These are phyloP conservation scores for Dothideomycetes sp. DNA, from an alignment of 2,329 filamentous ascomycete species.

Conservation along the genomic window DNA sequence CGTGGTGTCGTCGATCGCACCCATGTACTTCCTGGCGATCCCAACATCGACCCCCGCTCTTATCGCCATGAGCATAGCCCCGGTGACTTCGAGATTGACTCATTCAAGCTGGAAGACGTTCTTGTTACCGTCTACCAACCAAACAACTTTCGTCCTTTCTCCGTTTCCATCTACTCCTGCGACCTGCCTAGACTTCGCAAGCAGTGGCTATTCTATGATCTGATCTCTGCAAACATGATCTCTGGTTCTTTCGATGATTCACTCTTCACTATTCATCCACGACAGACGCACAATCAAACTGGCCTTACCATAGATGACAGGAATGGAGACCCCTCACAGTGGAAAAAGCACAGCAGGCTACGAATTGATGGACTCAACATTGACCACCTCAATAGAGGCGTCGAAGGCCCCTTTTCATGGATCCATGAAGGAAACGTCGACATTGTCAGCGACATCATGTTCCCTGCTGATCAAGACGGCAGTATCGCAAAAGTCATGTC, in stretches of 20 bases:
- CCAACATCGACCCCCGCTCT: constrained; percentile 64
- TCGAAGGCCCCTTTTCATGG: constrained; percentile 92
- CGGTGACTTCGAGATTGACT: constrained; percentile 94
- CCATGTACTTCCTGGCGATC: constrained; percentile 55
- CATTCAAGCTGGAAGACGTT: constrained; percentile 91
- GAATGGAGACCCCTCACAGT: constrained; percentile 56
- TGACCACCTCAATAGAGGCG: constrained; percentile 87
- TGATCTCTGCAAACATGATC: constrained; percentile 89
- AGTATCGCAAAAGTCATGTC: constrained; percentile 88
- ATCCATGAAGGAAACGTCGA: constrained; percentile 96
- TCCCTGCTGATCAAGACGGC: constrained; percentile 78
- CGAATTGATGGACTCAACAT: constrained; percentile 90
- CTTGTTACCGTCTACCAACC: constrained; percentile 88
- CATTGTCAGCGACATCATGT: constrained; percentile 90
- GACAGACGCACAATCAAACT: constrained; percentile 73
- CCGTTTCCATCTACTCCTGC: constrained; percentile 90
- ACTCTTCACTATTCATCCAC: constrained; percentile 90
- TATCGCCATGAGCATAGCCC: constrained; percentile 81
- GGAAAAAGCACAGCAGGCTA: constrained; percentile 92
- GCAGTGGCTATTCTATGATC: constrained; percentile 97
- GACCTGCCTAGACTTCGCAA: constrained; percentile 87
- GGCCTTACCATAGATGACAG: constrained; percentile 47
- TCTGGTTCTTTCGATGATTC: constrained; percentile 93
- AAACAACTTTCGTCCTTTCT: constrained; percentile 81
- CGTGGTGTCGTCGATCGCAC: constrained; percentile 87